A percentile compares a stretch with the other conserved stretches of the same genome.
Conservation (phyloP, 2,329 filamentous ascomycete species). For the Trichoderma lentiforme region DNA sequence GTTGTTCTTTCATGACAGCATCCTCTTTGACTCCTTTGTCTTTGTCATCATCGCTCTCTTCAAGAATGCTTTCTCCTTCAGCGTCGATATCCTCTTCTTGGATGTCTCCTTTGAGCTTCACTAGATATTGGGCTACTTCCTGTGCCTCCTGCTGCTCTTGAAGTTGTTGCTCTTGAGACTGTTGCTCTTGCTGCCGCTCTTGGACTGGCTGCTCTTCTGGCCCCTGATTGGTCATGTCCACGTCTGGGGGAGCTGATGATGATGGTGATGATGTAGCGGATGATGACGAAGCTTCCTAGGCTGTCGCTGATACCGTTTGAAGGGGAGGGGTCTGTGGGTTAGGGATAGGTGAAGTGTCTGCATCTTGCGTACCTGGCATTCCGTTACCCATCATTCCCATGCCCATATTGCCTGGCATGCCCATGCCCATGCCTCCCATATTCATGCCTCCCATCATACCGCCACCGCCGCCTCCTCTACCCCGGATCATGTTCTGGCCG, state of each 20-base stretch:
- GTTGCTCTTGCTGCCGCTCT: neutral
- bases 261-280: neutral
- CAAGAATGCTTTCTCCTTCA: neutral
- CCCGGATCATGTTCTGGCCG: slow-evolving; percentile 48
- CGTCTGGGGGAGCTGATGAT: neutral
- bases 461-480: slow-evolving; percentile 49
- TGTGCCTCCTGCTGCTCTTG: neutral
- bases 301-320: neutral
- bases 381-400: slow-evolving; percentile 47
- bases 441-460: slow-evolving; percentile 51
- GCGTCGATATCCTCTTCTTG: neutral
- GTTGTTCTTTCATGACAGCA: neutral
- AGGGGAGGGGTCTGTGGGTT: slow-evolving; percentile 18
- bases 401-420: slow-evolving; percentile 57
- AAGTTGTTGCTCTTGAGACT: neutral
- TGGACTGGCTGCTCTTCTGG: neutral
- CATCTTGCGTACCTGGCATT: slow-evolving; percentile 34
- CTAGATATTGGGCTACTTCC: neutral
- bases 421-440: slow-evolving; percentile 50
- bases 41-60: neutral
- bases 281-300: slow-evolving; percentile 1
- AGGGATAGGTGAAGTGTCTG: neutral
- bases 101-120: neutral
- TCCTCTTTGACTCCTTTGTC: neutral
- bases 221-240: neutral